phyloP scores from a whole-genome alignment of 345 rosid genomes.

The Citrus maxima region DNA sequence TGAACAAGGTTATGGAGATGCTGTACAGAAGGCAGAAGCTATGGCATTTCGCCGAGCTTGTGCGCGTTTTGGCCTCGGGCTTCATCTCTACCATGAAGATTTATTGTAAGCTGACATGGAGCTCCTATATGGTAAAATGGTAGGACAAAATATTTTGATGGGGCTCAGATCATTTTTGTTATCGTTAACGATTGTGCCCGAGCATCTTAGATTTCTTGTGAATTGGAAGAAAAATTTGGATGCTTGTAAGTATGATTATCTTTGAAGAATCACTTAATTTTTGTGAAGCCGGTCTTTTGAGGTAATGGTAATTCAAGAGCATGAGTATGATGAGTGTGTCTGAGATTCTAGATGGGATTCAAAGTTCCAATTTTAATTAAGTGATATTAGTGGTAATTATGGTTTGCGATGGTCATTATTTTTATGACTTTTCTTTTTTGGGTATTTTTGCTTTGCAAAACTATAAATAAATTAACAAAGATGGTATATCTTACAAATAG shows the following conservation, averaged over 20 bases:
- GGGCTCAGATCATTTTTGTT: not conserved
- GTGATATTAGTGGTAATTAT: not conserved
- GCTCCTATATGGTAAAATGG: not conserved
- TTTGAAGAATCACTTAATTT: not conserved
- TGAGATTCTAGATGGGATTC: not conserved
- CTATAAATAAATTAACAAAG: not conserved
- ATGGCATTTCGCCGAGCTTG: conserved; percentile 93
- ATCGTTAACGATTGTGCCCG: not conserved
- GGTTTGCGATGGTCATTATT: not conserved
- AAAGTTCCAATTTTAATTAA: not conserved
- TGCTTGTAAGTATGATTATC: not conserved
- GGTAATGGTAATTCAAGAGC: not conserved
- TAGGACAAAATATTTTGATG: not conserved
- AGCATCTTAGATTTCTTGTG: not conserved
- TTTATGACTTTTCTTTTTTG: too few species aligned
- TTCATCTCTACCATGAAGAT: conserved; percentile 87
- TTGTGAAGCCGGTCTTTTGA: not conserved
- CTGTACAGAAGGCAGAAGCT: conserved; percentile 87
- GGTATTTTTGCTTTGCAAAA: not conserved
- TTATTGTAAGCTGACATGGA: conserved; percentile 21
- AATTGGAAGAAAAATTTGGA: not conserved
- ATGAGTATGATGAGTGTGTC: not conserved
- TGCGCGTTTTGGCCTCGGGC: conserved; percentile 85
- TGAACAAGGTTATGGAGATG: conserved; percentile 65
- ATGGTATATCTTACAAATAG: too few species aligned